Conservation (phyloP, 1,284 basidiomycete species). For the Cystobasidium pallidum region DNA sequence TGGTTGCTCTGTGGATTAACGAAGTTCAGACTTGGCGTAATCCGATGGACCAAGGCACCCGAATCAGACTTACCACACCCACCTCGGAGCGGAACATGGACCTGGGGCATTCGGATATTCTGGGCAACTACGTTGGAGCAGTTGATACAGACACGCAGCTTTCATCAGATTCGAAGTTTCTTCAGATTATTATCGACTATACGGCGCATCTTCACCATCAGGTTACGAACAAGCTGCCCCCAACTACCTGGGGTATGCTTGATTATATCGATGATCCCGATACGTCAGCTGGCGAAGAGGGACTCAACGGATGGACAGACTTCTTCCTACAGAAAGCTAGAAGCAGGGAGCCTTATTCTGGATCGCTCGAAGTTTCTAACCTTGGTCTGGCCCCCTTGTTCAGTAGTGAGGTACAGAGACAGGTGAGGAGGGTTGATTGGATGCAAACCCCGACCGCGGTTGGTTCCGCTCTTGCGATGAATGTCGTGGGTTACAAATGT, state of each 20-base stretch:
- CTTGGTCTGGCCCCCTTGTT: slow-evolving; percentile 6
- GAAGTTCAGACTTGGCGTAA: neutral
- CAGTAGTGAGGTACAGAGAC: neutral
- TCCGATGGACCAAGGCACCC: neutral
- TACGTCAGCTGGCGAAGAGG: neutral
- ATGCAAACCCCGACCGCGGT: slow-evolving; percentile 14
- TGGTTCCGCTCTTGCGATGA: slow-evolving; percentile 5
- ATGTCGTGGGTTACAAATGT: neutral
- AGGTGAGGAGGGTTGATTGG: slow-evolving; percentile 1
- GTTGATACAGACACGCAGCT: neutral
- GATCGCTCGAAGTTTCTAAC: slow-evolving; percentile 29
- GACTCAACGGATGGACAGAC: slow-evolving; percentile 5
- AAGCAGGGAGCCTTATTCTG: neutral
- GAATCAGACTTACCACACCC: slow-evolving; percentile 23
- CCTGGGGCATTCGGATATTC: slow-evolving; percentile 9
- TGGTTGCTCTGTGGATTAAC: slow-evolving; percentile 23
- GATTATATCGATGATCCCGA: slow-evolving; percentile 31
- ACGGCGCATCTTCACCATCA: neutral
- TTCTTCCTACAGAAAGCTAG: slow-evolving; percentile 27
- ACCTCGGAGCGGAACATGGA: slow-evolving; percentile 17
- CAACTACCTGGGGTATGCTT: slow-evolving; percentile 29
- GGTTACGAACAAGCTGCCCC: neutral
- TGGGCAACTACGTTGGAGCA: slow-evolving; percentile 32
- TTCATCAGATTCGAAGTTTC: neutral
- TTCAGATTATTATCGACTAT: neutral